These are phyloP conservation scores for Papiliotrema laurentii DNA, from an alignment of 1,284 basidiomycete species.

Conservation along the genomic window DNA sequence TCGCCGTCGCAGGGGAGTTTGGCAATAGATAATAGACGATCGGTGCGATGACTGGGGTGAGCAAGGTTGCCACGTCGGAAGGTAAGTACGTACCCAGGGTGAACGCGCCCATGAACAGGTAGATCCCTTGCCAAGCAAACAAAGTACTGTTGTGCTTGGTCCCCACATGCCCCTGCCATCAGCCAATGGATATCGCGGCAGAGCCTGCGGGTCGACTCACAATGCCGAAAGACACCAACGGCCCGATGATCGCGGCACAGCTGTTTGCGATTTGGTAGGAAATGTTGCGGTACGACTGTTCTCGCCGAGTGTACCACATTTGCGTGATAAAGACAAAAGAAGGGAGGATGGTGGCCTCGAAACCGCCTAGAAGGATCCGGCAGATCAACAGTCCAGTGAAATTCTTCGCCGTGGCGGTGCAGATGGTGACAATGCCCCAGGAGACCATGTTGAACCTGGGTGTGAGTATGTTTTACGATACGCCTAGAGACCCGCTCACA, in stretches of 20 bases:
- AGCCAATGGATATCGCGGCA: no score
- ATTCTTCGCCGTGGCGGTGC: slow-evolving; percentile 29
- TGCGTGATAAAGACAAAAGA: slow-evolving; percentile 25
- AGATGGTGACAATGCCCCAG: slow-evolving; percentile 37
- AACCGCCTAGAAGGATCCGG: slow-evolving; percentile 36
- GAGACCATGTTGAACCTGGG: no score
- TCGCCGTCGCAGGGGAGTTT: slow-evolving; percentile 42
- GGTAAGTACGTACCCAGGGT: no score
- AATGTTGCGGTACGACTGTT: slow-evolving; percentile 42
- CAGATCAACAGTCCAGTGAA: slow-evolving; percentile 35
- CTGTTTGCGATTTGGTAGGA: slow-evolving; percentile 43
- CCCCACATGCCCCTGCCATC: no score
- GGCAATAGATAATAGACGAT: slow-evolving; percentile 50
- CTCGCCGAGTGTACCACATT: slow-evolving; percentile 41
- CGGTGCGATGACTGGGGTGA: no score
- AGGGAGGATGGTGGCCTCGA: slow-evolving; percentile 39
- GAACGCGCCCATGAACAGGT: slow-evolving; percentile 54
- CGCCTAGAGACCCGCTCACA: no score
- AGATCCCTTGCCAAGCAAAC: slow-evolving; percentile 49
- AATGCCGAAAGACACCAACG: slow-evolving; percentile 39
- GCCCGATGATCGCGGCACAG: slow-evolving; percentile 39
- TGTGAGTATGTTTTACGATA: no score
- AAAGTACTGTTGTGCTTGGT: slow-evolving; percentile 13
- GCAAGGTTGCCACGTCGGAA: no score
- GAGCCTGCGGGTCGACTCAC: no score